phyloP scores from a whole-genome alignment of 2,329 filamentous ascomycete species.

The Emergomyces pasteurianus region DNA sequence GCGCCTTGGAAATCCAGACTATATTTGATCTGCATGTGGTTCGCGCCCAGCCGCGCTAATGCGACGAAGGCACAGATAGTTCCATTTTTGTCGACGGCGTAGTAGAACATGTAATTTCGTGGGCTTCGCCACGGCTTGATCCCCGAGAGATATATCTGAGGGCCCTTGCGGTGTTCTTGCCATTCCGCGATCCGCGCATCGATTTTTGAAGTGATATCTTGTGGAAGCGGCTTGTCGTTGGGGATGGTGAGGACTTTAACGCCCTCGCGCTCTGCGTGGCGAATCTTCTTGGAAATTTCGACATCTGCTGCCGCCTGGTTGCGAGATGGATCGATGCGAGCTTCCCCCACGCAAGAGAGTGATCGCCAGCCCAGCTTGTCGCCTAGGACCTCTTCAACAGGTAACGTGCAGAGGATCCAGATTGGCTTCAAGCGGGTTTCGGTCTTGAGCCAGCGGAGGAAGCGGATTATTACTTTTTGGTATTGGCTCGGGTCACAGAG shows the following conservation, averaged over 20 bases:
- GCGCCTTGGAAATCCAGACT: constrained; percentile 84
- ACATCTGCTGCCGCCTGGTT: constrained; percentile 55
- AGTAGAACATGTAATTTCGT: constrained; percentile 75
- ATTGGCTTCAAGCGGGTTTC: constrained; percentile 64
- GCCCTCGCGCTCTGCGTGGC: constrained; percentile 70
- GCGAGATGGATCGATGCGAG: constrained; percentile 65
- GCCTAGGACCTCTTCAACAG: constrained; percentile 68
- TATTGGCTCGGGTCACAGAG: constrained; percentile 73
- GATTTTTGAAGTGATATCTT: constrained; percentile 56
- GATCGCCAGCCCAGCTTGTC: constrained; percentile 76
- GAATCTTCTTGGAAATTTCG: constrained; percentile 61
- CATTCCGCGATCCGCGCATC: constrained; percentile 67
- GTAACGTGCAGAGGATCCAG: constrained; percentile 77
- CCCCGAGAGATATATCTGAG: constrained; percentile 78
- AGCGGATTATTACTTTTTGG: constrained; percentile 57
- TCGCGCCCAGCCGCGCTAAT: constrained; percentile 66
- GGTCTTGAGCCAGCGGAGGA: constrained; percentile 62
- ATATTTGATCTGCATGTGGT: constrained; percentile 94
- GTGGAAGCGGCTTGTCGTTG: constrained; percentile 49
- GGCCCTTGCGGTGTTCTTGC: constrained; percentile 65
- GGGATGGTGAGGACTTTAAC: constrained; percentile 66
- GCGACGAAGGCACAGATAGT: constrained; percentile 67
- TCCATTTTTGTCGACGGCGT: constrained; percentile 61
- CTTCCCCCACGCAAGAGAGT: constrained; percentile 77
- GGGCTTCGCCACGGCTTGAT: constrained; percentile 79